phyloP scores from a whole-genome alignment of 2,329 filamentous ascomycete species.

The Aspergillus sp. region DNA sequence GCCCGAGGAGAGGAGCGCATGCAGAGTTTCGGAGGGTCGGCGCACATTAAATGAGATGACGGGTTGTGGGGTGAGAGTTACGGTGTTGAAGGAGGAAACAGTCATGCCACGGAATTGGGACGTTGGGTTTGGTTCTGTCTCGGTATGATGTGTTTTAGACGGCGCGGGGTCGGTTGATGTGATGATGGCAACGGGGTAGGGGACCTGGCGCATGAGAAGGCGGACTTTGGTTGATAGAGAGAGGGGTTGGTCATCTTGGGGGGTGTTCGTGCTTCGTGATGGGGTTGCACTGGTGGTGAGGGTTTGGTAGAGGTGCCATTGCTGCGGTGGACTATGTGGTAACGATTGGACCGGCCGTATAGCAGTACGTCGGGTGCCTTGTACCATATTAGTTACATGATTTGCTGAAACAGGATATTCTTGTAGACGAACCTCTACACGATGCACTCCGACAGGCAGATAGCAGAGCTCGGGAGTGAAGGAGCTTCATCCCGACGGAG shows the following conservation, averaged over 20 bases:
- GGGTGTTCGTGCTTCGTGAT: slow-evolving; percentile 2
- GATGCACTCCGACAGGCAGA: slow-evolving; percentile 18
- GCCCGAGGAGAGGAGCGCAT: slow-evolving; percentile 49
- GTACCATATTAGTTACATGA: neutral
- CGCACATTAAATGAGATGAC: slow-evolving; percentile 64
- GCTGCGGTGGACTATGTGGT: neutral
- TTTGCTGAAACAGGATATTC: neutral
- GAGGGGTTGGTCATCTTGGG: neutral
- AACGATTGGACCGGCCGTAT: neutral
- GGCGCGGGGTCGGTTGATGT: slow-evolving; percentile 45
- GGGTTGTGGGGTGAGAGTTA: slow-evolving; percentile 55
- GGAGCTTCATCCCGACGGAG: slow-evolving; percentile 33
- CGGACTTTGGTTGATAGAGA: slow-evolving; percentile 39
- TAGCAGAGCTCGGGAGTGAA: slow-evolving; percentile 19
- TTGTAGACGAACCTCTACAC: slow-evolving; percentile 1
- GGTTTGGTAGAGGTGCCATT: neutral
- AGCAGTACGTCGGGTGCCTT: neutral
- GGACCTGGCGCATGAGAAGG: slow-evolving; percentile 54
- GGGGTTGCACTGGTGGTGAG: slow-evolving; percentile 15
- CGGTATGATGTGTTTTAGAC: slow-evolving; percentile 9
- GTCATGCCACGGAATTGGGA: slow-evolving; percentile 52
- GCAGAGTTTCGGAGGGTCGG: slow-evolving; percentile 55
- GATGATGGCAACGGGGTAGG: slow-evolving; percentile 58
- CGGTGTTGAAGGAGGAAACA: slow-evolving; percentile 62
- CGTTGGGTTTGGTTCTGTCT: neutral